A percentile compares a stretch with the other conserved stretches of the same genome.
Evolutionary conservation across 2,329 filamentous ascomycete genomes (phyloP).

Genomic region (Pyrenochaeta sp.): DNA sequence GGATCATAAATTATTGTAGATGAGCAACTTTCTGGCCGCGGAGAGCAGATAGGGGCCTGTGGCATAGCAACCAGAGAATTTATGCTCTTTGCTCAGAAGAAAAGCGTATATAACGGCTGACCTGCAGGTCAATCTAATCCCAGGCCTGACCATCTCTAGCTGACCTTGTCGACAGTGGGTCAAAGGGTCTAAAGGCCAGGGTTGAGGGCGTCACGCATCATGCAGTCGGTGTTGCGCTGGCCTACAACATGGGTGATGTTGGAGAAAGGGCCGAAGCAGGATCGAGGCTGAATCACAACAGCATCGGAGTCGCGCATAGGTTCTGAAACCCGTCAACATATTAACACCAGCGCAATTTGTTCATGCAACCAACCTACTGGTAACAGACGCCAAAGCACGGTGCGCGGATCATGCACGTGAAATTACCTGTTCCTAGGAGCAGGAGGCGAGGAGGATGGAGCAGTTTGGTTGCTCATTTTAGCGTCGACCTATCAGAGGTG

Average conservation of each 20-base stretch:
- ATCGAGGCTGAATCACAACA: constrained; percentile 4
- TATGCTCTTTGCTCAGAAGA: not conserved
- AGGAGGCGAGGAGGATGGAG: not conserved
- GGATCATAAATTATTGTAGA: not conserved
- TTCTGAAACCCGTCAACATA: constrained; percentile 18
- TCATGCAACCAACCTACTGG: constrained; percentile 10
- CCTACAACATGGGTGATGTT: not conserved
- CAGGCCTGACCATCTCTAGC: not conserved
- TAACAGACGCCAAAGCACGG: constrained; percentile 12
- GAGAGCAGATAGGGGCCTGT: not conserved
- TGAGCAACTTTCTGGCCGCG: not conserved
- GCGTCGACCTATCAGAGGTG: constrained; percentile 7
- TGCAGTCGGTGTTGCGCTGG: constrained; percentile 5
- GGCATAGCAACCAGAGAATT: constrained; percentile 5
- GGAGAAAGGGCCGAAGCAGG: not conserved
- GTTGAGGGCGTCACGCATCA: not conserved
- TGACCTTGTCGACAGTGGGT: not conserved
- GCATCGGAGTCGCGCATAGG: not conserved
- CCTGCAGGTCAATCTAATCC: not conserved
- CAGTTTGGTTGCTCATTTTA: constrained; percentile 3
- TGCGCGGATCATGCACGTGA: not conserved
- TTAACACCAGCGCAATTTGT: constrained; percentile 6
- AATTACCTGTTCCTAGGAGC: not conserved
- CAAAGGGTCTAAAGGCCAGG: not conserved
- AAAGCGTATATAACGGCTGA: not conserved